phyloP scores from a whole-genome alignment of 108 stramenopile genomes.

The Seminavis robusta region DNA sequence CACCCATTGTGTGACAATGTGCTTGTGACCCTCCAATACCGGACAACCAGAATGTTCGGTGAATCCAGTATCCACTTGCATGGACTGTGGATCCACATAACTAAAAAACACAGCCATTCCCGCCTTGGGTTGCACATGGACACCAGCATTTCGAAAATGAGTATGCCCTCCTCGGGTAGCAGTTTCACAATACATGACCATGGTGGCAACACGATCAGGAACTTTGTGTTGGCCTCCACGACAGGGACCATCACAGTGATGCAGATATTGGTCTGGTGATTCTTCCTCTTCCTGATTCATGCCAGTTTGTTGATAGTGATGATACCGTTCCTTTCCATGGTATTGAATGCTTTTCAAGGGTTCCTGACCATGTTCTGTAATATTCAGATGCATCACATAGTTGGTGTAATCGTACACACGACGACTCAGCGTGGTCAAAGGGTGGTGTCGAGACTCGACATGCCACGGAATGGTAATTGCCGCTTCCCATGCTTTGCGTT shows the following conservation, averaged over 20 bases:
- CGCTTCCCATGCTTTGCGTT: conserved; percentile 82
- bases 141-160: conserved; percentile 83
- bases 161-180: conserved; percentile 87
- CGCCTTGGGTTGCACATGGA: conserved; percentile 73
- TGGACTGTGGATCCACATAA: conserved; percentile 66
- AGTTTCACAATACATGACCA: conserved; percentile 93
- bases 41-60: conserved; percentile 87
- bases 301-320: too few species aligned
- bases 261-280: conserved; percentile 86
- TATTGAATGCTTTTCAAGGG: conserved; percentile 85
- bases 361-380: conserved; percentile 78
- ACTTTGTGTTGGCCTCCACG: conserved; percentile 50
- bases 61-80: conserved; percentile 55
- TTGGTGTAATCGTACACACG: conserved; percentile 79
- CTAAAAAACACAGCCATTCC: conserved; percentile 85
- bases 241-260: conserved; percentile 90
- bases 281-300: conserved; percentile 18
- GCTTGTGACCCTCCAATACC: conserved; percentile 85
- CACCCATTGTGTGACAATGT: conserved; percentile 79
- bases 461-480: conserved; percentile 58
- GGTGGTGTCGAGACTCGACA: conserved; percentile 49
- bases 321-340: conserved; percentile 58
- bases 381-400: conserved; percentile 53
- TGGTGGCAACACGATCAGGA: conserved; percentile 87
- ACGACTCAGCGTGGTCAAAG: conserved; percentile 43